phyloP scores from a whole-genome alignment of 306 rosid species.

The Canavalia ensiformis region DNA sequence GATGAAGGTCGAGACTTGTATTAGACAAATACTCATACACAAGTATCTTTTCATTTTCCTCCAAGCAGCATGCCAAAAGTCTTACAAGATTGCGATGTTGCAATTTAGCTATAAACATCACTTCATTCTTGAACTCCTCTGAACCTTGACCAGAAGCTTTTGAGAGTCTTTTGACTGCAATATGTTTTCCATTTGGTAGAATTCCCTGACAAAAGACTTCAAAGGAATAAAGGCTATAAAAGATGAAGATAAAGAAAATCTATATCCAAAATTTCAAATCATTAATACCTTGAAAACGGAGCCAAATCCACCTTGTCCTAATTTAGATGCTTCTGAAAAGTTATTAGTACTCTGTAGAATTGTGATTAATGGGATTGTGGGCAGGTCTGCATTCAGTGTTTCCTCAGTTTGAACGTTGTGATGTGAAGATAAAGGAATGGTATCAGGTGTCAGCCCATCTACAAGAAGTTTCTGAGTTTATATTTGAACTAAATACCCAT shows the following conservation, averaged over 20 bases:
- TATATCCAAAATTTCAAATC: background rate
- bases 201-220: slow-evolving; percentile 47
- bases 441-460: background rate
- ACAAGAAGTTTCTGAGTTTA: background rate
- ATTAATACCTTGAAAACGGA: background rate
- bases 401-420: slow-evolving; percentile 7
- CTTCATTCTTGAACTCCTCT: background rate
- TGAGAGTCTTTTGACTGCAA: slow-evolving; percentile 67
- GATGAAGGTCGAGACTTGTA: background rate
- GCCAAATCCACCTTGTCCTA: slow-evolving; percentile 33
- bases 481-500: background rate
- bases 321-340: slow-evolving; percentile 57
- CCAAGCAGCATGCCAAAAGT: background rate
- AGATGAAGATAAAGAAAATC: background rate
- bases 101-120: slow-evolving; percentile 2
- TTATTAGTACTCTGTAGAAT: slow-evolving; percentile 36
- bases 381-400: slow-evolving; percentile 40
- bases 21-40: background rate
- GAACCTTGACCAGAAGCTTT: slow-evolving; percentile 59
- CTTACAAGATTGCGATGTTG: background rate
- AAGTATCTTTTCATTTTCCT: background rate
- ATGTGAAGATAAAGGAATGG: background rate
- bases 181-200: slow-evolving; percentile 55
- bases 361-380: slow-evolving; percentile 28
- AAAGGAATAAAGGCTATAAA: background rate